Evolutionary conservation across 164 flowering plant species (phyloP).

Genomic region (Saururus chinensis): DNA sequence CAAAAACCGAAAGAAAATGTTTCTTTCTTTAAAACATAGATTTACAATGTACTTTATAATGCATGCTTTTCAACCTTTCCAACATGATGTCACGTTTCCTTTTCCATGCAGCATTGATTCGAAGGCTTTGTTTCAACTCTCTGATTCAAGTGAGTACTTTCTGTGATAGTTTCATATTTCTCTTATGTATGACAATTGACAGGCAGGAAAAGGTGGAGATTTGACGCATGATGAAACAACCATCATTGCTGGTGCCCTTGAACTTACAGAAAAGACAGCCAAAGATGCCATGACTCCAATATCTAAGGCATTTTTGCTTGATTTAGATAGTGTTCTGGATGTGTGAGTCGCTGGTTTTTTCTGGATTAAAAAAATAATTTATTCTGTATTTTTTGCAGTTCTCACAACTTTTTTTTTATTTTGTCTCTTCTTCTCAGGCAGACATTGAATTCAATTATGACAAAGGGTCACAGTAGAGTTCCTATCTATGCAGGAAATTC

Average conservation of each 20-base stretch:
- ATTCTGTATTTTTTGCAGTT: neutral
- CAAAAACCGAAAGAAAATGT: neutral
- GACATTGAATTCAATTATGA: slow-evolving; percentile 63
- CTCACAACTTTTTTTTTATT: neutral
- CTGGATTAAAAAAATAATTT: neutral
- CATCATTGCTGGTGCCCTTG: slow-evolving; percentile 88
- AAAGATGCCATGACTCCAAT: slow-evolving; percentile 95
- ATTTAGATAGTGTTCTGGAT: slow-evolving; percentile 76
- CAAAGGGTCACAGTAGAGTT: slow-evolving; percentile 87
- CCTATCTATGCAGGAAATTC: slow-evolving; percentile 67
- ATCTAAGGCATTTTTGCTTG: slow-evolving; percentile 84
- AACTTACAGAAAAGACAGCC: slow-evolving; percentile 85
- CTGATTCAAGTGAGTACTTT: neutral
- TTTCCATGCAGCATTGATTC: neutral
- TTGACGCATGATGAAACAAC: slow-evolving; percentile 96
- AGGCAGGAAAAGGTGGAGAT: slow-evolving; percentile 99
- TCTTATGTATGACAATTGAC: slow-evolving; percentile 1
- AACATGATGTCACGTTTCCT: neutral
- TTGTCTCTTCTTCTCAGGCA: slow-evolving; percentile 34
- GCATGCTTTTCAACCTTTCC: neutral
- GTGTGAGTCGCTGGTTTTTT: slow-evolving; percentile 51
- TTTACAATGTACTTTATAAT: neutral
- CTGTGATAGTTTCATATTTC: neutral
- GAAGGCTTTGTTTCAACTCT: neutral
- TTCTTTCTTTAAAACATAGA: neutral